Base-by-base conservation (phyloP, 768 basidiomycete species). In the Suillus brevipes region DNA sequence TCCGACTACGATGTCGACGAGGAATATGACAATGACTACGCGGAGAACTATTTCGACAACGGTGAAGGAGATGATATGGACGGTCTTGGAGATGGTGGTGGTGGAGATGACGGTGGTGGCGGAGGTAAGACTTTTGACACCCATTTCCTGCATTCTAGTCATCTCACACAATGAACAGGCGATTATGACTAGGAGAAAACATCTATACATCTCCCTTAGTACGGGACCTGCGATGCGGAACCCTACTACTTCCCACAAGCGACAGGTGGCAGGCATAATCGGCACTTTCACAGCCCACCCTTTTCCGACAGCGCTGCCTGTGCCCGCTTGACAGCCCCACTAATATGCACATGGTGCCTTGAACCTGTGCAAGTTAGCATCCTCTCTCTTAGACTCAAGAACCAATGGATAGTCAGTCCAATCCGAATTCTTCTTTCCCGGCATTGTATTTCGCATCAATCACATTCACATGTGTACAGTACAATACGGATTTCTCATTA, bases 1-100 rank as follows among this genome's bases (percentile, higher is more conserved):
- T 87, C 86, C 31, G 92, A 94, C 74, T 94, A 94, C 71, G 92
- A 94, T 67, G 90, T 91, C 25, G 90, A 94, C 38, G 94, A 96
- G 74, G 92, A 94, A 70, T 93, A 94, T 71, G 93, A 94, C 75
- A 94, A 95, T 68, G 93, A 95, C 67, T 95, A 95, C 67, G 92
- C 89, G 3, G 90, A 91, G 66, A 92, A 95, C 73, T 94, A 95
- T 81, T 95, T 95, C 73, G 92, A 95, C 74, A 94, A 93, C 62
- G 92, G 92, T 20, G 92, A 94, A 76, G 88, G 82, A 4, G 92
- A 94, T 61, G 91, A 94, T 71, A 75, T 84, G 62, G 93, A 95
- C 70, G 89, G 92, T 70, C 75, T 91, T 25, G 91, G 89, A 6
- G 92, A 85, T 10, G 89, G 86, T 0, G 89, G 83, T 12, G 90